Evolutionary conservation across 2,329 filamentous ascomycete genomes (phyloP).

Genomic region (Sclerotinia minor): DNA sequence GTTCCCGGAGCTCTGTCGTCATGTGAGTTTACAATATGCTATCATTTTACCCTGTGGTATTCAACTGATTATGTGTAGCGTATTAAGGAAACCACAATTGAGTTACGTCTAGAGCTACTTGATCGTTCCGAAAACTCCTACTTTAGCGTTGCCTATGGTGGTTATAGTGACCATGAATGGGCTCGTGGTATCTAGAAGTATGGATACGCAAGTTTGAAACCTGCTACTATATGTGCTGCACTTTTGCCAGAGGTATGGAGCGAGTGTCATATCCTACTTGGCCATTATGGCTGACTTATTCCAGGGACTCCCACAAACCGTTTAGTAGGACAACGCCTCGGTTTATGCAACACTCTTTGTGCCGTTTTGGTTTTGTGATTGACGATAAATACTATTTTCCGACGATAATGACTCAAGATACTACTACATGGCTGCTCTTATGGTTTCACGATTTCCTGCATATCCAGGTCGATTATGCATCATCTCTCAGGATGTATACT

Average conservation of each 20-base stretch:
- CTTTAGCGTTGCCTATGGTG: slow-evolving; percentile 24
- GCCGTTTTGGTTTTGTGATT: background rate
- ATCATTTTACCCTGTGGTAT: background rate
- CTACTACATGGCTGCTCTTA: slow-evolving; percentile 6
- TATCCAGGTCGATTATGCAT: background rate
- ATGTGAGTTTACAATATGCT: slow-evolving; percentile 3
- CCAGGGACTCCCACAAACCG: background rate
- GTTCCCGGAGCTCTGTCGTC: slow-evolving; percentile 18
- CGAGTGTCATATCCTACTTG: background rate
- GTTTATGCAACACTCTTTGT: background rate
- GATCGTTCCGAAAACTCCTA: slow-evolving; percentile 22
- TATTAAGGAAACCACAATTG: slow-evolving; percentile 11
- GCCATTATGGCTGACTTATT: background rate
- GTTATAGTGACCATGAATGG: slow-evolving; percentile 22
- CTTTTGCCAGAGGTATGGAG: background rate
- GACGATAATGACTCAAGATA: slow-evolving; percentile 12
- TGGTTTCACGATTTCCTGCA: background rate
- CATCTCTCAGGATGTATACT: background rate
- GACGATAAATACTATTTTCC: slow-evolving; percentile 4
- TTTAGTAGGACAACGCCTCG: background rate
- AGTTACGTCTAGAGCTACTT: slow-evolving; percentile 20
- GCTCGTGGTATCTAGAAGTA: slow-evolving; percentile 15
- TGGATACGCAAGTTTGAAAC: background rate
- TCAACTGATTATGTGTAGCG: slow-evolving; percentile 16
- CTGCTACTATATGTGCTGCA: slow-evolving; percentile 9